Conservation (phyloP, 176 grass and related monocot species). For the Tuctoria greenei region DNA sequence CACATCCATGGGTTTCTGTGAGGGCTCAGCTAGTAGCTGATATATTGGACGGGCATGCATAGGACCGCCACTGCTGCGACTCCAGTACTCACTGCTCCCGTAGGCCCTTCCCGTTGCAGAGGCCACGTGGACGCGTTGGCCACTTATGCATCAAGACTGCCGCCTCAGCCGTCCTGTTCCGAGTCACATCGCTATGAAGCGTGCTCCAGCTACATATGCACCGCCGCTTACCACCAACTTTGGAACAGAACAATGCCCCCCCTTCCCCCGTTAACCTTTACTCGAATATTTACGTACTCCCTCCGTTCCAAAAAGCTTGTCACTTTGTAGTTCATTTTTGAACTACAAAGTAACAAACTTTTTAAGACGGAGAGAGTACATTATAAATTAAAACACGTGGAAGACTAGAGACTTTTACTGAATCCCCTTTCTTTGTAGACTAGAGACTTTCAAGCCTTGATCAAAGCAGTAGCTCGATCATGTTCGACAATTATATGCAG, state of each 20-base stretch:
- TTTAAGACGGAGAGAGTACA: no score
- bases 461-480: background rate
- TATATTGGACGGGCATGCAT: no score
- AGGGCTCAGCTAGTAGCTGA: background rate
- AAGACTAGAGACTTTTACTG: no score
- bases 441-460: no score
- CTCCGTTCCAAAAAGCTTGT: no score
- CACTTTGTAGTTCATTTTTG: no score
- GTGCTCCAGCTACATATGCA: conserved; percentile 25
- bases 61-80: background rate
- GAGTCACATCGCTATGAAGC: conserved; percentile 16
- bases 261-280: background rate
- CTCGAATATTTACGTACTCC: no score
- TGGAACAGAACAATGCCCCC: background rate
- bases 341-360: no score
- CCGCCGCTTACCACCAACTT: background rate
- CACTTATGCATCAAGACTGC: conserved; percentile 10
- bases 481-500: conserved; percentile 19
- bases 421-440: no score
- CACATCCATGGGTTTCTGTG: background rate
- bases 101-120: background rate
- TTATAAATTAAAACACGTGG: no score
- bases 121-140: conserved; percentile 25
- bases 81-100: background rate
- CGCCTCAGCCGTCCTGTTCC: background rate